A percentile compares a stretch with the other conserved stretches of the same genome.
Evolutionary conservation across 148 eudicot species (phyloP).

Genomic region (Beta vulgaris): DNA sequence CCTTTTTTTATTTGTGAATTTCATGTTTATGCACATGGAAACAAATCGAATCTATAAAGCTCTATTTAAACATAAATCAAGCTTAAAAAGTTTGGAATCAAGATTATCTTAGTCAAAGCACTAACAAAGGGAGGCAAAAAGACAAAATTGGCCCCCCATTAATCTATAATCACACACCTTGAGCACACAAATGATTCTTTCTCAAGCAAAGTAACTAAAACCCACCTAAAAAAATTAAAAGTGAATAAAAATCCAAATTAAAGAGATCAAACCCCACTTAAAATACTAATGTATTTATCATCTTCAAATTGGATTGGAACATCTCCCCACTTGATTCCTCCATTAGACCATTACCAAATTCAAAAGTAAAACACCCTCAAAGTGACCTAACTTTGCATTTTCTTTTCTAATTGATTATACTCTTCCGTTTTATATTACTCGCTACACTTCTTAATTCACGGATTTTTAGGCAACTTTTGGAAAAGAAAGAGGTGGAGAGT

Average conservation of each 20-base stretch:
- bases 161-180: slow-evolving; percentile 26
- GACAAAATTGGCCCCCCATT: slow-evolving; percentile 20
- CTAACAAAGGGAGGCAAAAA: slow-evolving; percentile 9
- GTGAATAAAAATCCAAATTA: slow-evolving; percentile 1
- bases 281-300: slow-evolving; percentile 13
- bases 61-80: slow-evolving; percentile 13
- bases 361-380: slow-evolving; percentile 12
- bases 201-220: slow-evolving; percentile 21
- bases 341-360: slow-evolving; percentile 14
- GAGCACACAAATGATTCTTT: slow-evolving; percentile 32
- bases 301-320: slow-evolving; percentile 23
- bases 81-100: slow-evolving; percentile 22
- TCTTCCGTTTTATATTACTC: too few species aligned
- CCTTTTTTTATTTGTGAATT: not conserved
- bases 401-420: not conserved
- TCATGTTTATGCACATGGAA: slow-evolving; percentile 10
- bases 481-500: too few species aligned
- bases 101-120: slow-evolving; percentile 13
- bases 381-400: slow-evolving; percentile 34
- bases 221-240: not conserved
- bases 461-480: too few species aligned
- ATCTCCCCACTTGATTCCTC: slow-evolving; percentile 28
- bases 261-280: slow-evolving; percentile 24
- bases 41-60: slow-evolving; percentile 11
- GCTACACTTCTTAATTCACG: too few species aligned